Percentiles rank a stretch among this genome's conserved stretches.
phyloP scores from a whole-genome alignment of 2,329 filamentous ascomycete genomes.

The Lachnum nothofagi region DNA sequence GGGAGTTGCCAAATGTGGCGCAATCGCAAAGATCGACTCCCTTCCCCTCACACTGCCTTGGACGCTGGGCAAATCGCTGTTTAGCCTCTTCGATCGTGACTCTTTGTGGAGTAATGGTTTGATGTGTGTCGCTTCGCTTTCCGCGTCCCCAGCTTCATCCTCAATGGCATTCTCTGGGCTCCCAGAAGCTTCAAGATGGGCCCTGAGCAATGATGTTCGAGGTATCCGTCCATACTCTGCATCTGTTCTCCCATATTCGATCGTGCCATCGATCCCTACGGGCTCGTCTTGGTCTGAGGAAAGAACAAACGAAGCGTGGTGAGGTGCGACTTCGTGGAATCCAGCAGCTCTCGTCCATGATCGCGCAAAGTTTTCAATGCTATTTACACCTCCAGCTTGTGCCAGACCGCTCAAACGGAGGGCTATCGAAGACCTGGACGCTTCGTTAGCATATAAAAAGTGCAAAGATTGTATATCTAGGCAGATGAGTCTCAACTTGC shows the following conservation, averaged over 20 bases:
- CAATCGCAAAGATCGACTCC: slow-evolving; percentile 51
- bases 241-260: slow-evolving; percentile 27
- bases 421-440: slow-evolving; percentile 52
- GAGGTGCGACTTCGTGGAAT: slow-evolving; percentile 82
- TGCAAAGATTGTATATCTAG: neutral
- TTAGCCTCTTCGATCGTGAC: slow-evolving; percentile 17
- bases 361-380: slow-evolving; percentile 85
- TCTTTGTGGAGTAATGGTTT: slow-evolving; percentile 39
- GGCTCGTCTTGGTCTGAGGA: slow-evolving; percentile 42
- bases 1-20: slow-evolving; percentile 60
- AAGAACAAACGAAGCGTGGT: slow-evolving; percentile 68
- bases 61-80: slow-evolving; percentile 22
- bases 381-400: slow-evolving; percentile 85
- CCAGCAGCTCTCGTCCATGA: slow-evolving; percentile 88
- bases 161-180: slow-evolving; percentile 28
- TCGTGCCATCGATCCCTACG: slow-evolving; percentile 10
- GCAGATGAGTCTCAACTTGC: slow-evolving; percentile 12
- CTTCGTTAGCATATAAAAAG: slow-evolving; percentile 11
- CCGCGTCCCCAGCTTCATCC: slow-evolving; percentile 20
- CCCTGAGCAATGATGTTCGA: slow-evolving; percentile 41
- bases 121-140: slow-evolving; percentile 18
- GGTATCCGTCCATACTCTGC: slow-evolving; percentile 23
- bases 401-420: slow-evolving; percentile 52
- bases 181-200: slow-evolving; percentile 44
- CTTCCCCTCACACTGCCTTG: slow-evolving; percentile 34